Conservation (phyloP, 2,329 filamentous ascomycete genomes). For the Xylaria sp. region DNA sequence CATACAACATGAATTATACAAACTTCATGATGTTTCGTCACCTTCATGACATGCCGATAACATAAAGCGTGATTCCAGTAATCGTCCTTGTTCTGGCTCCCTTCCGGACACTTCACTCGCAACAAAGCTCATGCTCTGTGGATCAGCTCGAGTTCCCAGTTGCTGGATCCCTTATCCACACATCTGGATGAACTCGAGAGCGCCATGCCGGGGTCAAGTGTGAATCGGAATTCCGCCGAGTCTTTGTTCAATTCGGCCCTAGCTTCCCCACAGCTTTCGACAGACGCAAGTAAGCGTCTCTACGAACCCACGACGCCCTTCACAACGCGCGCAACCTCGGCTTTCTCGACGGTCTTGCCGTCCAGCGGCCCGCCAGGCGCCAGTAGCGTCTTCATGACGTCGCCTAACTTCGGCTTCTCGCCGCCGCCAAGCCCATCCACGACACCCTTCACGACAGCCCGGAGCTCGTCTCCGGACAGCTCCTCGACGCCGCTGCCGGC, state of each 20-base stretch:
- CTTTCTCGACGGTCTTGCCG: constrained; percentile 73
- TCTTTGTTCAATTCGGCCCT: not conserved
- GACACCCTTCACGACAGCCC: constrained; percentile 61
- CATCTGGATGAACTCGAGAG: not conserved
- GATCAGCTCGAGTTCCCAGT: not conserved
- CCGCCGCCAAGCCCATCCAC: constrained; percentile 62
- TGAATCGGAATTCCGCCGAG: not conserved
- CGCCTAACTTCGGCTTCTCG: constrained; percentile 63
- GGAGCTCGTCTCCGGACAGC: constrained; percentile 68
- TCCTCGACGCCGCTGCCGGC: constrained; percentile 68
- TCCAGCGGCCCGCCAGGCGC: constrained; percentile 64
- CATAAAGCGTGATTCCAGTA: not conserved
- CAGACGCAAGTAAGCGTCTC: not conserved
- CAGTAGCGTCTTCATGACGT: constrained; percentile 71
- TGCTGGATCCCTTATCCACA: no score
- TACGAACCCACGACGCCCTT: constrained; percentile 57
- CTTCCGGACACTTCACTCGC: not conserved
- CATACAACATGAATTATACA: constrained; percentile 18
- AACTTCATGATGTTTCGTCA: not conserved
- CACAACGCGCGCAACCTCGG: constrained; percentile 69
- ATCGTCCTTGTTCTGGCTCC: not conserved
- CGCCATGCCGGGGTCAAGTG: not conserved
- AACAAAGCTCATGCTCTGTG: not conserved
- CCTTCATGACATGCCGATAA: not conserved
- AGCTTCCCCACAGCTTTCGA: not conserved